These are phyloP conservation scores for Solanum chilense DNA, from an alignment of 257 asterid genomes.

Conservation along the genomic window DNA sequence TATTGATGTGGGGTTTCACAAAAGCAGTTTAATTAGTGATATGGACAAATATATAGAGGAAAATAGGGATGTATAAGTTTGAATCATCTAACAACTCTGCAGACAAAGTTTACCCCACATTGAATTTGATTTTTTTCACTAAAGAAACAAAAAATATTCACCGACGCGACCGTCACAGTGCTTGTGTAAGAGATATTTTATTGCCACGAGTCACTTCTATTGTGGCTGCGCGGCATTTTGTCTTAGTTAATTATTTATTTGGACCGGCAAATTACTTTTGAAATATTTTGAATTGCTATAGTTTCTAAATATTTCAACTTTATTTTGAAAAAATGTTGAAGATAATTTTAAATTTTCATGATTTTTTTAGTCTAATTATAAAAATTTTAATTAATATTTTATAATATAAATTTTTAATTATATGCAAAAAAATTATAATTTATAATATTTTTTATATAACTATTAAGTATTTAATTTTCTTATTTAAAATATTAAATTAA, in stretches of 20 bases:
- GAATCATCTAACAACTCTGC: not conserved
- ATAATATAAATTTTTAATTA: too few relatives aligned
- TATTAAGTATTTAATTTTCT: too few relatives aligned
- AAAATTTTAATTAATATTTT: too few relatives aligned
- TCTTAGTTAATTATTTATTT: not conserved
- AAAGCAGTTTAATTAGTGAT: not conserved
- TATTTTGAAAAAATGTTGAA: not conserved
- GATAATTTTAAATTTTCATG: not conserved
- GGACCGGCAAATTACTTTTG: not conserved
- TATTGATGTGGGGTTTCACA: not conserved
- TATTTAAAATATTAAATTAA: too few relatives aligned
- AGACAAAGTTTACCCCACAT: not conserved
- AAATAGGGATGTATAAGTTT: not conserved
- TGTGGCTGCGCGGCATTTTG: not conserved
- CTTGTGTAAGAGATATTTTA: not conserved
- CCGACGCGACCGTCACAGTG: constrained; percentile 49
- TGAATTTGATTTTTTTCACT: not conserved
- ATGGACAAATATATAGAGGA: not conserved
- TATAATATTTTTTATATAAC: too few relatives aligned
- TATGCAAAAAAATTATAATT: too few relatives aligned
- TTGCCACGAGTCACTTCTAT: constrained; percentile 31
- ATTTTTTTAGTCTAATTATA: too few relatives aligned
- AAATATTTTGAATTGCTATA: not conserved
- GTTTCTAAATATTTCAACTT: not conserved
- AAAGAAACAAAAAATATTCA: constrained; percentile 9